These are phyloP conservation scores for Coprinellus micaceus DNA, from an alignment of 768 basidiomycete species.

Conservation along the genomic window DNA sequence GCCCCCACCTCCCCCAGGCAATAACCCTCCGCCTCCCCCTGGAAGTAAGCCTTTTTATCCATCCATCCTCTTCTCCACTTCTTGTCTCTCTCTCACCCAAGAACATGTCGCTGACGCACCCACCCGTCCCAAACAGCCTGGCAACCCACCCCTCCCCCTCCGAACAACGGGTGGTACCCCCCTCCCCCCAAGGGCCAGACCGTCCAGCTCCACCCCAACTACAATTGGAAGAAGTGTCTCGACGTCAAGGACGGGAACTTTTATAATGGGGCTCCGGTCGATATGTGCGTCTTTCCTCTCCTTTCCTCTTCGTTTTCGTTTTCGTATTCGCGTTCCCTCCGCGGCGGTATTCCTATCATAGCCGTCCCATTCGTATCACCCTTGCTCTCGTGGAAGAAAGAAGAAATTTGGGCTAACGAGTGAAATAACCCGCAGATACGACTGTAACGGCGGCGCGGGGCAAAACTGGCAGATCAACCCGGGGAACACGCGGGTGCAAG, in stretches of 20 bases:
- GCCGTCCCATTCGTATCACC: too few species aligned
- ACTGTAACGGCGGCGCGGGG: slow-evolving; percentile 26
- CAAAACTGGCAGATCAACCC: slow-evolving; percentile 25
- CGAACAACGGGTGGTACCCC: neutral
- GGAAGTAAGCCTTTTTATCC: too few species aligned
- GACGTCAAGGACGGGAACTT: slow-evolving; percentile 24
- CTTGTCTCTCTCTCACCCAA: too few species aligned
- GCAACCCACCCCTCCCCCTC: neutral
- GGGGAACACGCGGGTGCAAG: slow-evolving; percentile 22
- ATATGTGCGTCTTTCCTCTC: slow-evolving; percentile 21
- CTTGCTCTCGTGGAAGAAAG: too few species aligned
- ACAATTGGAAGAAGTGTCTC: slow-evolving; percentile 24
- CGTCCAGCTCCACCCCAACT: slow-evolving; percentile 25
- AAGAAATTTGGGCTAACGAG: neutral
- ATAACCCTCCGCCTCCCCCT: neutral
- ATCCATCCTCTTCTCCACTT: too few species aligned
- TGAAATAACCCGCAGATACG: slow-evolving; percentile 16
- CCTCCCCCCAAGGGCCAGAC: neutral
- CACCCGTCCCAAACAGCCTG: too few species aligned
- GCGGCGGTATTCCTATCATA: too few species aligned
- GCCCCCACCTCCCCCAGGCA: neutral
- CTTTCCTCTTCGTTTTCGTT: neutral
- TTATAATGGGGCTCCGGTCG: slow-evolving; percentile 27
- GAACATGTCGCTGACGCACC: too few species aligned
- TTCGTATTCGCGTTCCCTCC: too few species aligned